Evolutionary conservation across 2,329 filamentous ascomycete genomes (phyloP).

Genomic region (Claviceps pazoutovae): DNA sequence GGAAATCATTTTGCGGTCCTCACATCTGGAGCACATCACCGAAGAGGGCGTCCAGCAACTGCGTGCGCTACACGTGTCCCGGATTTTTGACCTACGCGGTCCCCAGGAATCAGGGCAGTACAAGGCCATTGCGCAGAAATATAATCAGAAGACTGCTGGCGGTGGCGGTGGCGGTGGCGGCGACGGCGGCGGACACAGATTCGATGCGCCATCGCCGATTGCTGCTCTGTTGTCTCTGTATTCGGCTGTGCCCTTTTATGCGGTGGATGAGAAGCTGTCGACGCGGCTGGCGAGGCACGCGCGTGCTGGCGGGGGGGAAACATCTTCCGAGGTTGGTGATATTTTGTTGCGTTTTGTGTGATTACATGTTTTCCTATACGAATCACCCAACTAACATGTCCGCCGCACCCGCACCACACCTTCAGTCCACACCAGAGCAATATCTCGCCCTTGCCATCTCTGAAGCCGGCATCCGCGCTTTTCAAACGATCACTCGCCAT

Average conservation of each 20-base stretch:
- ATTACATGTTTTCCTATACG: not conserved
- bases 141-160: not conserved
- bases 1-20: not conserved
- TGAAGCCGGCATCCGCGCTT: not conserved
- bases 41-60: not conserved
- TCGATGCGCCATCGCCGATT: too few species aligned
- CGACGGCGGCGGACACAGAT: too few species aligned
- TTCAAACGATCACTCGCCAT: not conserved
- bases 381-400: not conserved
- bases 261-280: not conserved
- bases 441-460: not conserved
- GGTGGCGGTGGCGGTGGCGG: too few species aligned
- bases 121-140: not conserved
- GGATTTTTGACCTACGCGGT: not conserved
- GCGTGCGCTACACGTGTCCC: not conserved
- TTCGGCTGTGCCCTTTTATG: not conserved
- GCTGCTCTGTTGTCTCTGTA: not conserved
- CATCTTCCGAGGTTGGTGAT: not conserved
- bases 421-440: not conserved
- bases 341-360: not conserved
- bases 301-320: not conserved
- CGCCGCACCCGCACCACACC: too few species aligned
- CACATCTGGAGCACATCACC: not conserved
- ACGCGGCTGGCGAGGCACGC: not conserved
- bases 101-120: not conserved